phyloP scores from a whole-genome alignment of 768 basidiomycete species.

The Rhizopogon sp. region DNA sequence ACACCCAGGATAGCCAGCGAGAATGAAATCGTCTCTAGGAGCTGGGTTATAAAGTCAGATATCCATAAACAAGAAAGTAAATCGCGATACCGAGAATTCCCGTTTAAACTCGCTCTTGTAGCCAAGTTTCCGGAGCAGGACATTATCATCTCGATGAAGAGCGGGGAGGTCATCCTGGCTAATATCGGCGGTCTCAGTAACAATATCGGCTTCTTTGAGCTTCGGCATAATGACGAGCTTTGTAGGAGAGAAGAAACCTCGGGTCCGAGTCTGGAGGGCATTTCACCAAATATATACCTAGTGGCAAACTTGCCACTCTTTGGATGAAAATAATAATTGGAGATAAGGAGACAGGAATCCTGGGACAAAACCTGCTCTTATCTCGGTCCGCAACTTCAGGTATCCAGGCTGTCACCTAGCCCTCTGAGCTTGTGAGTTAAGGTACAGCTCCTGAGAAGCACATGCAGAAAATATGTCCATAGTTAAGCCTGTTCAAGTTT shows the following conservation, averaged over 20 bases:
- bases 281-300: background rate
- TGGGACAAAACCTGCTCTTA: background rate
- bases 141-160: constrained; percentile 13
- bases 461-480: too few species aligned
- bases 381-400: background rate
- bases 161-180: constrained; percentile 1
- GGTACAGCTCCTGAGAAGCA: background rate
- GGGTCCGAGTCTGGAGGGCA: background rate
- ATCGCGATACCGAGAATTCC: constrained; percentile 14
- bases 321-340: background rate
- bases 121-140: constrained; percentile 16
- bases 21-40: constrained; percentile 19
- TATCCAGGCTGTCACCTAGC: too few species aligned
- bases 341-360: background rate
- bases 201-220: background rate
- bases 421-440: background rate
- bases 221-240: constrained; percentile 5
- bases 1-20: constrained; percentile 19
- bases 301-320: background rate
- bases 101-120: constrained; percentile 22
- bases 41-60: constrained; percentile 4
- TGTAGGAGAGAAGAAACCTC: background rate
- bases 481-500: too few species aligned
- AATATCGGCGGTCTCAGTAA: constrained; percentile 2
- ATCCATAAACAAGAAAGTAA: background rate